phyloP scores from a whole-genome alignment of 1,284 basidiomycete genomes.

The Moesziomyces sp. region DNA sequence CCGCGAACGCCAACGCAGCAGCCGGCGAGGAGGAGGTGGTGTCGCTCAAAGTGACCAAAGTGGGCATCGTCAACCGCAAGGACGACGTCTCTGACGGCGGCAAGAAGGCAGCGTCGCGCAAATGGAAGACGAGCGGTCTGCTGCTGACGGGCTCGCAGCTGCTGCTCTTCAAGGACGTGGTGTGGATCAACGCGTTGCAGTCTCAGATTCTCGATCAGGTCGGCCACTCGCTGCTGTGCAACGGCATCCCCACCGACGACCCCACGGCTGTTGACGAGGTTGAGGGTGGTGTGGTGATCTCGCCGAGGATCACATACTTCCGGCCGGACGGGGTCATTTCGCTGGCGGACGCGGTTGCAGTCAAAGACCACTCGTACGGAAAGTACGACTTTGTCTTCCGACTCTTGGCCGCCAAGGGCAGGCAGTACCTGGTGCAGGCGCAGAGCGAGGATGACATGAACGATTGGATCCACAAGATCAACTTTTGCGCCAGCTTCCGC shows the following conservation, averaged over 20 bases:
- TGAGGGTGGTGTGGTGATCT: constrained; percentile 66
- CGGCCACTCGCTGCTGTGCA: constrained; percentile 43
- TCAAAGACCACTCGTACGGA: constrained; percentile 52
- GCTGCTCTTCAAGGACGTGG: constrained; percentile 87
- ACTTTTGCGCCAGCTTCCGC: constrained; percentile 93
- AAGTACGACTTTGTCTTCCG: constrained; percentile 82
- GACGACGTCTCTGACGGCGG: constrained; percentile 78
- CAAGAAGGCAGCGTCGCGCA: constrained; percentile 79
- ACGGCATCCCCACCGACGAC: constrained; percentile 34
- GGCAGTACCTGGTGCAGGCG: constrained; percentile 84
- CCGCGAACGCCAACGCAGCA: constrained; percentile 1
- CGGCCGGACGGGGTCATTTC: constrained; percentile 88
- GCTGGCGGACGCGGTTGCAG: constrained; percentile 69
- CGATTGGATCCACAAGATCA: constrained; percentile 91
- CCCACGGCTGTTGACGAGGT: constrained; percentile 14
- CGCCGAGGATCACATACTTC: constrained; percentile 75
- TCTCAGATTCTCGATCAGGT: constrained; percentile 71
- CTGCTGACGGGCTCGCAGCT: constrained; percentile 90
- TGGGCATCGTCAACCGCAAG: constrained; percentile 84
- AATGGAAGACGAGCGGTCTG: constrained; percentile 89
- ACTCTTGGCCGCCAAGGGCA: constrained; percentile 73
- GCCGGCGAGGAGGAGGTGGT: constrained; percentile 44
- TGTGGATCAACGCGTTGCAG: constrained; percentile 74
- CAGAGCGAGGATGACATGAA: constrained; percentile 81
- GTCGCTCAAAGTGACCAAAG: constrained; percentile 81